Percentiles rank a stretch among this genome's conserved stretches.
phyloP scores from a whole-genome alignment of 2,329 filamentous ascomycete genomes.

The Acrocalymma vagum region DNA sequence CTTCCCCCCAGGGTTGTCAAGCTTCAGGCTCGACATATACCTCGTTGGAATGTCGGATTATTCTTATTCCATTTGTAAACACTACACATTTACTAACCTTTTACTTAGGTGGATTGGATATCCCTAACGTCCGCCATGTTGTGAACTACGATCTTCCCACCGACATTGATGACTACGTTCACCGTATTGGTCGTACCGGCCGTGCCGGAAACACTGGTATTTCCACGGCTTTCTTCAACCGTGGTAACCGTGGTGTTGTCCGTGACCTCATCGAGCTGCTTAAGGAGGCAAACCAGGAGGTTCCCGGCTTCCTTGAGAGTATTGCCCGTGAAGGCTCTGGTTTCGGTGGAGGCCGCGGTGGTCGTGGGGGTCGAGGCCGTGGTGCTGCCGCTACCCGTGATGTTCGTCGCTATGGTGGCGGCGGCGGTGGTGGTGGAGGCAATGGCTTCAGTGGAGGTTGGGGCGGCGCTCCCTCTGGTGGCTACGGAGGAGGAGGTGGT shows the following conservation, averaged over 20 bases:
- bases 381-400: constrained; percentile 80
- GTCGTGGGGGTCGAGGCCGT: constrained; percentile 76
- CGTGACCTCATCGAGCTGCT: constrained; percentile 96
- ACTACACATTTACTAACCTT: not conserved
- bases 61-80: not conserved
- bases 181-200: constrained; percentile 99
- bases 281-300: constrained; percentile 98
- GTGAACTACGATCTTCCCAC: constrained; percentile 99
- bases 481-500: constrained; percentile 55
- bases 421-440: constrained; percentile 66
- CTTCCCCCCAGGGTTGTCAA: too few species aligned
- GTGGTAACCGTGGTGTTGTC: constrained; percentile 97
- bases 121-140: constrained; percentile 95
- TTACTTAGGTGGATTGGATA: constrained; percentile 71
- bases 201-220: constrained; percentile 99
- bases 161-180: constrained; percentile 98
- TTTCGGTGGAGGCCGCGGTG: constrained; percentile 75
- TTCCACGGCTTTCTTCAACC: constrained; percentile 99
- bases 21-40: too few species aligned
- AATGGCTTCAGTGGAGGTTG: constrained; percentile 57
- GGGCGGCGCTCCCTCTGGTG: constrained; percentile 47
- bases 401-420: constrained; percentile 70
- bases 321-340: constrained; percentile 92
- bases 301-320: constrained; percentile 92
- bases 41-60: too few species aligned